phyloP scores from a whole-genome alignment of 192 early-diverging fungal species.

The Mortierella claussenii region DNA sequence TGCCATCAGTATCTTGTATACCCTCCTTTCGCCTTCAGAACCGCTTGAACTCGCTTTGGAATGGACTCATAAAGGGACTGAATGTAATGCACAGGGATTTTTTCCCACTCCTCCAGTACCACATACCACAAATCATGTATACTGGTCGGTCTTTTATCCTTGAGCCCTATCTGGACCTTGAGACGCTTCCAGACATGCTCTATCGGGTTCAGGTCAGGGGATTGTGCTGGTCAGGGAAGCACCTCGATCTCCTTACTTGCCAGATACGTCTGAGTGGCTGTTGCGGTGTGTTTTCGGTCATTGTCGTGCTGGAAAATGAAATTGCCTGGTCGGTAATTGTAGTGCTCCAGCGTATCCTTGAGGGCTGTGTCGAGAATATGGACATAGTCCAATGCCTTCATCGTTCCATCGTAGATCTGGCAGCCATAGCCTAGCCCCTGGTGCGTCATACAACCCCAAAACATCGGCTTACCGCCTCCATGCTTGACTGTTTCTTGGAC shows the following conservation, averaged over 20 bases:
- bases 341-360: conserved; percentile 8
- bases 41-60: background rate
- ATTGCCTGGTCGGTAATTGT: background rate
- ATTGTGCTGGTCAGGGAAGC: background rate
- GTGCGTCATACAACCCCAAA: conserved; percentile 43
- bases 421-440: conserved; percentile 19
- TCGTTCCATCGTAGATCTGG: conserved; percentile 16
- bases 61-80: background rate
- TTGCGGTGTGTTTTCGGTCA: too few species aligned
- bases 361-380: conserved; percentile 17
- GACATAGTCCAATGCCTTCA: conserved; percentile 12
- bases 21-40: background rate
- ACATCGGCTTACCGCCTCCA: conserved; percentile 41
- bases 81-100: background rate
- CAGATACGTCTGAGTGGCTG: background rate
- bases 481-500: conserved; percentile 33
- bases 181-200: background rate
- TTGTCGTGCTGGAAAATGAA: conserved; percentile 26
- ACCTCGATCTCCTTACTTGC: background rate
- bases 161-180: background rate
- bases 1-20: background rate
- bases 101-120: conserved; percentile 2
- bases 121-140: background rate
- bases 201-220: background rate
- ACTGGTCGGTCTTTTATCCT: background rate